A percentile compares a stretch with the other conserved stretches of the same genome.
phyloP scores from a whole-genome alignment of 352 stramenopile species.

The Phytophthora pseudosyringae region DNA sequence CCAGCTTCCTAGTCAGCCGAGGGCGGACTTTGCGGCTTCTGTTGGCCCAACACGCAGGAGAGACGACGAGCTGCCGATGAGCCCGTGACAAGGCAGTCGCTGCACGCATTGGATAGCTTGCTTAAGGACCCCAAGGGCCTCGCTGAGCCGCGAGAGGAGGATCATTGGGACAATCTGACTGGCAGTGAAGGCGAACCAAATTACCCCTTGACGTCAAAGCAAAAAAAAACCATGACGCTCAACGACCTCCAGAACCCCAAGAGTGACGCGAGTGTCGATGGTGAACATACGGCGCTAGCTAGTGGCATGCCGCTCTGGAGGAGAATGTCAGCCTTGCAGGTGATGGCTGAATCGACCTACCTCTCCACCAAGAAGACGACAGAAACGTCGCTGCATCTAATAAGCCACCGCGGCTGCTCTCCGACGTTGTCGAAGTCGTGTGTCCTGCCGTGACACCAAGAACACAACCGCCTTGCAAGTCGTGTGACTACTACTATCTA shows the following conservation, averaged over 20 bases:
- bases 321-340: conserved; percentile 33
- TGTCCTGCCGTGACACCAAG: not conserved
- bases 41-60: conserved; percentile 8
- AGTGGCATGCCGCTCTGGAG: conserved; percentile 24
- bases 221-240: conserved; percentile 18
- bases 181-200: conserved; percentile 20
- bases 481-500: not conserved
- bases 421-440: not conserved
- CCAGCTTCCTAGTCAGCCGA: conserved; percentile 11
- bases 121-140: conserved; percentile 18
- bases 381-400: conserved; percentile 24
- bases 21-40: conserved; percentile 25
- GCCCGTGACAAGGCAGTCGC: conserved; percentile 20
- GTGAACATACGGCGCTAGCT: not conserved
- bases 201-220: conserved; percentile 11
- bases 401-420: conserved; percentile 13
- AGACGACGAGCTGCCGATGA: conserved; percentile 8
- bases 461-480: too few relatives aligned
- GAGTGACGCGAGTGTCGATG: not conserved
- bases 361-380: conserved; percentile 33
- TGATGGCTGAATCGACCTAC: conserved; percentile 38
- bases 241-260: conserved; percentile 16
- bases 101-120: conserved; percentile 25
- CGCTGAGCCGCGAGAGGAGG: conserved; percentile 3
- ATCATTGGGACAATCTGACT: conserved; percentile 12